These are phyloP conservation scores for Xylaria sp. DNA, from an alignment of 2,329 filamentous ascomycete species.

Conservation along the genomic window DNA sequence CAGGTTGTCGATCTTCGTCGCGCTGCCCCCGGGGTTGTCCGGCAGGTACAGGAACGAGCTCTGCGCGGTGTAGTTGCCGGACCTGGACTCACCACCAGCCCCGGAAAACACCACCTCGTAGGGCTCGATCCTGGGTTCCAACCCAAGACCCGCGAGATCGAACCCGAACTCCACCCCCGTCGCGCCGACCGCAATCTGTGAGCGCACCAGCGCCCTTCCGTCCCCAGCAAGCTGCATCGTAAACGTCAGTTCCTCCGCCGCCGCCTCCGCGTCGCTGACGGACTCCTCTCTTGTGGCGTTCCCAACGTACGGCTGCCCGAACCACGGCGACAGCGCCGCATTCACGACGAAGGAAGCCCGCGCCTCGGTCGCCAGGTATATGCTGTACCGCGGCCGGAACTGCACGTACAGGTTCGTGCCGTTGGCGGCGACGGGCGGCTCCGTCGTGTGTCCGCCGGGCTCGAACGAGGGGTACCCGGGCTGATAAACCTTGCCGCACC, in stretches of 20 bases:
- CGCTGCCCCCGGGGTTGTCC: slow-evolving; percentile 46
- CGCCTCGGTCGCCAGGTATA: slow-evolving; percentile 48
- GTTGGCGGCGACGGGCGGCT: slow-evolving; percentile 37
- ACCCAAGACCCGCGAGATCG: slow-evolving; percentile 32
- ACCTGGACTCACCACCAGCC: slow-evolving; percentile 36
- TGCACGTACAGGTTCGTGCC: slow-evolving; percentile 46
- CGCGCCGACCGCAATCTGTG: slow-evolving; percentile 39
- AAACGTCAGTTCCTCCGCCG: slow-evolving; percentile 38
- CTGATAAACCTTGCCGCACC: slow-evolving; percentile 53
- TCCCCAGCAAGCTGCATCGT: slow-evolving; percentile 40
- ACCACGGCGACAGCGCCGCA: slow-evolving; percentile 45
- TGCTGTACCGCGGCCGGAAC: slow-evolving; percentile 48
- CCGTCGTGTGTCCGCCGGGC: slow-evolving; percentile 47
- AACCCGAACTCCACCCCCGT: slow-evolving; percentile 43
- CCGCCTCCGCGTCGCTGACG: slow-evolving; percentile 11
- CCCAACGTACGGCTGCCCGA: slow-evolving; percentile 41
- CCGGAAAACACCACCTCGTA: slow-evolving; percentile 46
- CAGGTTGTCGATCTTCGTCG: slow-evolving; percentile 49
- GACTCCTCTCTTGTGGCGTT: no score
- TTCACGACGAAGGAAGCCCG: slow-evolving; percentile 48
- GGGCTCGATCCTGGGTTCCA: slow-evolving; percentile 41
- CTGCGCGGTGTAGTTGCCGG: slow-evolving; percentile 40
- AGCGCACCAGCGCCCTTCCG: slow-evolving; percentile 37
- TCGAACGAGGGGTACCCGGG: slow-evolving; percentile 47
- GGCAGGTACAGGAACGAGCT: slow-evolving; percentile 47